These are phyloP conservation scores for Dendryphion nanum DNA, from an alignment of 2,329 filamentous ascomycete species.

Conservation along the genomic window DNA sequence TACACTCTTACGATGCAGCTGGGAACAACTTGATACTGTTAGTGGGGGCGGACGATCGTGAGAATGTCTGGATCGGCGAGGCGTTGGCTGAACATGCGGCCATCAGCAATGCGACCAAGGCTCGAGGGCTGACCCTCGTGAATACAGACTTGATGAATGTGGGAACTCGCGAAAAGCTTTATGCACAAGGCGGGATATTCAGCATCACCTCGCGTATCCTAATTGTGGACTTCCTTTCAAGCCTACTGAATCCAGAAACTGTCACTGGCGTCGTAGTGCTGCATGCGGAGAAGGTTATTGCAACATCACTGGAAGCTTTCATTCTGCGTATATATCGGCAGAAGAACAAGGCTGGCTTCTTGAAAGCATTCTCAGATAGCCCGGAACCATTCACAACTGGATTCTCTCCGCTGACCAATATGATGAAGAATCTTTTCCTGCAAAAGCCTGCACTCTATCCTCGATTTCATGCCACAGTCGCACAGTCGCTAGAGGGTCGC, in stretches of 20 bases:
- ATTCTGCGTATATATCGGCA: slow-evolving; percentile 92
- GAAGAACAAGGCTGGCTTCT: slow-evolving; percentile 88
- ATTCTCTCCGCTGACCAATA: slow-evolving; percentile 82
- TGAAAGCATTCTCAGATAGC: slow-evolving; percentile 94
- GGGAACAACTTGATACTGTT: slow-evolving; percentile 90
- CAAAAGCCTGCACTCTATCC: slow-evolving; percentile 89
- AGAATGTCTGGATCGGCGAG: slow-evolving; percentile 97
- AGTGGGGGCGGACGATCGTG: slow-evolving; percentile 84
- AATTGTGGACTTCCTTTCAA: slow-evolving; percentile 89
- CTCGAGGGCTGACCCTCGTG: slow-evolving; percentile 82
- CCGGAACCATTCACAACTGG: slow-evolving; percentile 87
- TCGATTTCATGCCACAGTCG: slow-evolving; percentile 87
- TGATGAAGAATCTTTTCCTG: slow-evolving; percentile 90
- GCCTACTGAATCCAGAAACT: slow-evolving; percentile 74
- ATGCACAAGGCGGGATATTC: slow-evolving; percentile 83
- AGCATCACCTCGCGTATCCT: slow-evolving; percentile 95
- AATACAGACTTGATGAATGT: slow-evolving; percentile 95
- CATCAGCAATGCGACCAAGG: slow-evolving; percentile 77
- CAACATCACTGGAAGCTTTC: slow-evolving; percentile 90
- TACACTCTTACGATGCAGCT: slow-evolving; percentile 94
- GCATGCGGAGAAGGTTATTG: slow-evolving; percentile 81
- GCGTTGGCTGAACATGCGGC: slow-evolving; percentile 93
- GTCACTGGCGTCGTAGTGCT: slow-evolving; percentile 85
- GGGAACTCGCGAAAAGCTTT: slow-evolving; percentile 84
- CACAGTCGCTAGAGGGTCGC: slow-evolving; percentile 83